Evolutionary conservation across 2,329 filamentous ascomycete species (phyloP), one percentile per base, ranked within the genome.

Genomic region (Fusarium multiceps): DNA sequence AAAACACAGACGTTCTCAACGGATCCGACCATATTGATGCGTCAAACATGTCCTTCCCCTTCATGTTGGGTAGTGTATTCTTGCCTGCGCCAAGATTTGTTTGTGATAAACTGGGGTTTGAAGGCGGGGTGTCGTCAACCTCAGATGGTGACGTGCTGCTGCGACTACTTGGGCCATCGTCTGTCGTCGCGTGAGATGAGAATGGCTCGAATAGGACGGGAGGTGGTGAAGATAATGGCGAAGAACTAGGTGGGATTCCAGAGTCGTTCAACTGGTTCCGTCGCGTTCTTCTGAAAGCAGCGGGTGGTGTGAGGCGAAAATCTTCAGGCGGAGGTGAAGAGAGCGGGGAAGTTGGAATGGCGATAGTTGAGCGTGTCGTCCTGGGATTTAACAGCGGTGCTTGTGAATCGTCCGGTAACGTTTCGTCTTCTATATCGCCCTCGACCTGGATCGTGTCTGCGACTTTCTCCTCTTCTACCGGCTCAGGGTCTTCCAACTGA

Each of bases 41-140:
- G 77, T 93, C 90, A 71, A 93, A 93, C 4, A 93, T 80, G 73
- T 93, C 90, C 58, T 88, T 87, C 4, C 91, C 91, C 75, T 92
- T 92, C 77, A 92, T 86, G 48, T 89, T 88, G 3, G 88, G 87
- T 1, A 90, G 76, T 1, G 77, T 77, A 40, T 74, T 78, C 64
- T 66, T 76, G 12, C 75, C 63, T 7, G 56, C 78, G 64, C 56
- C 75, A 65, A 81, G 80, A 18, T 50, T 71, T 25, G 68, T 41
- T 34, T 85, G 81, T 2, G 83, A 84, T 14, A 74, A 73, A 46
- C 77, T 78, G 25, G 80, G 75, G 18, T 82, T 83, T 1, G 81
- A 80, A 4, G 79, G 79, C 18, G 82, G 79, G 7, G 80, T 80
- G 47, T 84, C 83, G 28, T 85, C 84, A 4, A 80, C 78, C 42